Conservation (phyloP, 2,329 filamentous ascomycete species). For the Apiospora rasikravindrae region DNA sequence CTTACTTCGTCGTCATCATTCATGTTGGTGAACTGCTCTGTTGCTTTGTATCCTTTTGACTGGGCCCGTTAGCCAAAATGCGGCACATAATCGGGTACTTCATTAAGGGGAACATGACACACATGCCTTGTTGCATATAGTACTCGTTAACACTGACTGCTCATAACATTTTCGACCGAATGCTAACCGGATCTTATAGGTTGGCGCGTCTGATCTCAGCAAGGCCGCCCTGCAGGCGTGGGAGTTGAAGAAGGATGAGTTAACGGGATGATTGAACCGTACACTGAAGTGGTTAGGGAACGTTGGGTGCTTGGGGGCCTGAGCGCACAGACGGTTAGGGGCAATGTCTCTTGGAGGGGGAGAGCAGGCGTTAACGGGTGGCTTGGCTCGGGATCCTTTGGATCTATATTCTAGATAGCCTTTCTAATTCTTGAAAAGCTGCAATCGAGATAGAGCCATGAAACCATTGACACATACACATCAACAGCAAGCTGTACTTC, state of each 20-base stretch:
- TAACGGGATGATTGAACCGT: background rate
- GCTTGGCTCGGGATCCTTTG: too few species aligned
- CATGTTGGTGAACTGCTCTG: too few species aligned
- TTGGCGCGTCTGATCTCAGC: background rate
- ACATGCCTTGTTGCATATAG: background rate
- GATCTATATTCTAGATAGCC: too few species aligned
- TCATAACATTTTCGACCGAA: background rate
- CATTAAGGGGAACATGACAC: background rate
- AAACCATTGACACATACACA: too few species aligned
- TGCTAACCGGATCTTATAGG: background rate
- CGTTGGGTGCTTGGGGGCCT: background rate
- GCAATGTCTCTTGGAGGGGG: background rate
- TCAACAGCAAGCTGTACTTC: too few species aligned
- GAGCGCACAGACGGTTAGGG: too few species aligned
- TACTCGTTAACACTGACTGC: background rate
- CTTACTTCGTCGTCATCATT: background rate
- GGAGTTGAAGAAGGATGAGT: background rate
- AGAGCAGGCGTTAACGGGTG: too few species aligned
- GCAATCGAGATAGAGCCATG: too few species aligned
- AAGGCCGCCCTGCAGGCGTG: background rate
- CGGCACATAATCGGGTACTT: background rate
- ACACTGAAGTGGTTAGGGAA: background rate
- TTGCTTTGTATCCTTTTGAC: background rate
- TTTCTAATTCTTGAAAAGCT: too few species aligned
- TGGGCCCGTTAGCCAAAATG: background rate